Base-by-base conservation (phyloP, 345 rosid genomes). In the Lepidium didymum region DNA sequence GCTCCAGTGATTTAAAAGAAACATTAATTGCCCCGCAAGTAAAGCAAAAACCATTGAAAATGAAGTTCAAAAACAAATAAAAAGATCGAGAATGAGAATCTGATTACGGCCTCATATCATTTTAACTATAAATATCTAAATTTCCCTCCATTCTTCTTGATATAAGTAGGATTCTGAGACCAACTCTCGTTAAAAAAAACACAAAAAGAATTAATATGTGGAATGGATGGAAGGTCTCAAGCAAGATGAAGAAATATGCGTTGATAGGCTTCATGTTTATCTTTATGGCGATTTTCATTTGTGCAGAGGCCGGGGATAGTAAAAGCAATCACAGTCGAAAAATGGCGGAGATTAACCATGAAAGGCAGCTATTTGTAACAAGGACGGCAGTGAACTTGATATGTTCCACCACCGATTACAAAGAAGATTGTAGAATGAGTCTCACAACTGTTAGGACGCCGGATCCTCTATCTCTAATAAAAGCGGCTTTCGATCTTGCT, bases 341-440 rank as follows among this genome's bases (percentile, higher is more conserved):
- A 31, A 9, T 2, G 4, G 15, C 12, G 23, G 72, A 66, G 43
- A 61, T 74, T 7, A 56, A 75, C 25, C 64, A 53, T 10, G 64
- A 56, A 68, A 45, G 47, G 18, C 67, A 68, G 52, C 64, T 75
- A 2, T 0, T 75, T 21, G 38, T 75, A 56, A 40, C 52, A 45
- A 75, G 25, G 16, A 62, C 69, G 1, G 79, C 86, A 0, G 71
- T 88, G 16, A 64, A 54, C 35, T 54, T 83, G 12, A 79, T 93
- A 25, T 93, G 98, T 62, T 68, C 85, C 37, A 83, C 89, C 2
- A 83, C 90, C 1, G 93, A 86, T 61, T 88, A 90, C 40, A 82
- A 46, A 42, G 37, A 81, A 49, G 76, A 84, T 0, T 90, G 98
- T 43, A 72, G 72, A 18, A 16, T 35, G 1, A 81, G 81, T 73